phyloP scores from a whole-genome alignment of 108 stramenopile species.

The Cyclotella choctawhatcheeana region DNA sequence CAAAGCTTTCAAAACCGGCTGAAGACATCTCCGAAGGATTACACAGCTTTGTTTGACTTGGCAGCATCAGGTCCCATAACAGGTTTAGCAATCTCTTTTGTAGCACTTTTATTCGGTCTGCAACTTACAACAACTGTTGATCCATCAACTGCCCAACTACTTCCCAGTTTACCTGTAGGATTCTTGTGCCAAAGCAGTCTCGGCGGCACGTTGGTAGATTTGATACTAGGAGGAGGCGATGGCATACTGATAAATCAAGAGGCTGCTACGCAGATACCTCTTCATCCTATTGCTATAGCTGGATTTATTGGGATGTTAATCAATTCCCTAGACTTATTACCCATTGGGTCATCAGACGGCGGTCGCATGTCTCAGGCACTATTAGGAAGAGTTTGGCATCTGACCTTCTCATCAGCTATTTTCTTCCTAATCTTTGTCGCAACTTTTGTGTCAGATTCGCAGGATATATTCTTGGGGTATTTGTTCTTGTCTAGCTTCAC shows the following conservation, averaged over 20 bases:
- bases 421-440: conserved; percentile 56
- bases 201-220: conserved; percentile 69
- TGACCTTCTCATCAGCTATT: conserved; percentile 52
- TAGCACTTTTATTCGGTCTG: conserved; percentile 62
- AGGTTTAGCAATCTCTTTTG: conserved; percentile 61
- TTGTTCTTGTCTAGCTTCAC: conserved; percentile 52
- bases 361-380: conserved; percentile 69
- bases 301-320: conserved; percentile 76
- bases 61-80: conserved; percentile 71
- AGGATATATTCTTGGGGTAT: conserved; percentile 43
- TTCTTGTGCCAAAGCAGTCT: conserved; percentile 64
- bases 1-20: conserved; percentile 62
- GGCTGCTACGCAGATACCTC: conserved; percentile 51
- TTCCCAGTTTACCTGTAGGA: conserved; percentile 69
- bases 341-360: conserved; percentile 80
- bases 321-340: conserved; percentile 74
- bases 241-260: conserved; percentile 65
- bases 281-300: conserved; percentile 84
- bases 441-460: conserved; percentile 36
- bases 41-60: conserved; percentile 71
- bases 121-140: conserved; percentile 60
- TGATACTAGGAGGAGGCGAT: conserved; percentile 51
- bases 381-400: conserved; percentile 70
- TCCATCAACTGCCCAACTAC: conserved; percentile 39
- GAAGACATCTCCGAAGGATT: conserved; percentile 65